Percentiles rank a stretch among this genome's conserved stretches.
Conservation (phyloP, 257 asterid species). For the Misopates orontium region DNA sequence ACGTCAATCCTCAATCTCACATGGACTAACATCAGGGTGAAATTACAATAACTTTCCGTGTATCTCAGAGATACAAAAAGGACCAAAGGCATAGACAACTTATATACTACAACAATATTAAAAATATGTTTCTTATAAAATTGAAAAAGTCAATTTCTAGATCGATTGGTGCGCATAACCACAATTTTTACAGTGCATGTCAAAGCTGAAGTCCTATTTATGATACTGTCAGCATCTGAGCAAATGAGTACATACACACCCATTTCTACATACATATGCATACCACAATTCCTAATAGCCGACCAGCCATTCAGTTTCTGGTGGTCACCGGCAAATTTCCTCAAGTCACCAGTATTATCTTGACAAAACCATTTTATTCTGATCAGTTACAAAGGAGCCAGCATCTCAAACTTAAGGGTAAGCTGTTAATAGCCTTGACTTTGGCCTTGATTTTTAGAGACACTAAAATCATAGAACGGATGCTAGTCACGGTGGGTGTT, state of each 20-base stretch:
- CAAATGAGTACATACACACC: no score
- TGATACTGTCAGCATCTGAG: background rate
- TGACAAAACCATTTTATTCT: slow-evolving; percentile 1
- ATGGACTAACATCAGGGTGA: background rate
- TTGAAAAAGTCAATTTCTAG: background rate
- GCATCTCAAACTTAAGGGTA: background rate
- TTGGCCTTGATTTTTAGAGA: background rate
- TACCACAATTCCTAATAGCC: no score
- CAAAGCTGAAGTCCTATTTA: slow-evolving; percentile 10
- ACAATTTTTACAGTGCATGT: background rate
- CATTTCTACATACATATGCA: no score
- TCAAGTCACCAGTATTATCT: background rate
- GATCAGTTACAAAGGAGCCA: background rate
- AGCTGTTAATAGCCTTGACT: background rate
- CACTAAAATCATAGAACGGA: background rate
- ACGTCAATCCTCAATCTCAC: slow-evolving; percentile 12
- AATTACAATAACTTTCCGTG: slow-evolving; percentile 16
- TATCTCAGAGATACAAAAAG: slow-evolving; percentile 13
- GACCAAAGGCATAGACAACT: background rate
- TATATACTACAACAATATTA: background rate
- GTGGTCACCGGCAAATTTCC: background rate
- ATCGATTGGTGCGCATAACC: background rate
- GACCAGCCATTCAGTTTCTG: no score
- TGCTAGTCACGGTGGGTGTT: background rate
- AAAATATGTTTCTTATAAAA: background rate